phyloP scores from a whole-genome alignment of 1,284 basidiomycete species.

The Ceratobasidium sp. region DNA sequence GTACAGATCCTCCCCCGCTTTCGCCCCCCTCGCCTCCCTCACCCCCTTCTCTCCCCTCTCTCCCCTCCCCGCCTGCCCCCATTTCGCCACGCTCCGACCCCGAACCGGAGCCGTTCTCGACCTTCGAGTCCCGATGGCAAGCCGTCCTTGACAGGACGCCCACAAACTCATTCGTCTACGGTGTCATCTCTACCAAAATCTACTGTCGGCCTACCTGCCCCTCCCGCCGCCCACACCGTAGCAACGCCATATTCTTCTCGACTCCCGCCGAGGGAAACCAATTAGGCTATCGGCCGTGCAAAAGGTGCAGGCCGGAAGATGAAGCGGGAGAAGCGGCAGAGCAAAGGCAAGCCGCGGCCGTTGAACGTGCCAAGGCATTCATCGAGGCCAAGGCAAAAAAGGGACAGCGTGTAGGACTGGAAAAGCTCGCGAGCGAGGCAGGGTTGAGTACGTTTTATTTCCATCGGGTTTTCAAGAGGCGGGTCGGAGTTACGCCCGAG shows the following conservation, averaged over 20 bases:
- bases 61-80: background rate
- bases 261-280: background rate
- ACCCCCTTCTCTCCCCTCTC: background rate
- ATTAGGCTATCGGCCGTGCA: slow-evolving; percentile 21
- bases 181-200: slow-evolving; percentile 25
- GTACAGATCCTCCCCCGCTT: no score
- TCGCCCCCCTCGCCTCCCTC: no score
- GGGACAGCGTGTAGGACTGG: slow-evolving; percentile 10
- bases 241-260: slow-evolving; percentile 12
- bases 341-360: slow-evolving; percentile 18
- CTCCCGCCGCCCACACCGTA: slow-evolving; percentile 13
- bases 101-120: background rate
- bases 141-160: slow-evolving; percentile 13
- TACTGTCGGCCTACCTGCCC: slow-evolving; percentile 32
- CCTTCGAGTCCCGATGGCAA: slow-evolving; percentile 18
- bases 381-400: slow-evolving; percentile 8
- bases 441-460: slow-evolving; percentile 33
- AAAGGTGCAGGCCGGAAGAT: slow-evolving; percentile 31
- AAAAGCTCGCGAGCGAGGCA: slow-evolving; percentile 15
- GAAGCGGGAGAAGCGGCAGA: slow-evolving; percentile 24
- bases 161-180: slow-evolving; percentile 16
- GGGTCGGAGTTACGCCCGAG: slow-evolving; percentile 26
- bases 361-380: slow-evolving; percentile 12
- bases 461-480: slow-evolving; percentile 17
- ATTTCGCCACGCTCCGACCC: background rate